phyloP scores from a whole-genome alignment of 2,329 filamentous ascomycete genomes.

The Paecilomyces variotii region DNA sequence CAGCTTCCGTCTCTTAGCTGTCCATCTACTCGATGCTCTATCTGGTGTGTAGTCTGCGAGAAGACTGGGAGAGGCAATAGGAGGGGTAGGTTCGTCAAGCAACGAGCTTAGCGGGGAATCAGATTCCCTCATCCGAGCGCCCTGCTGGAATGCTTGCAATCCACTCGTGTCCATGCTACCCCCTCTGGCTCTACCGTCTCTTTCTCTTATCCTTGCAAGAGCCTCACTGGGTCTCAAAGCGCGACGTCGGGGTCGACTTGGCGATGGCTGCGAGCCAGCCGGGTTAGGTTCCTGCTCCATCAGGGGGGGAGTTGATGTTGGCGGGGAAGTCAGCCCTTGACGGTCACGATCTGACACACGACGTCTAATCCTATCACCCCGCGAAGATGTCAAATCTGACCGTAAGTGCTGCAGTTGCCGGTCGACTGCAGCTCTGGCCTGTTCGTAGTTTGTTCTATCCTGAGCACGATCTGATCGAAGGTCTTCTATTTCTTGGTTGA shows the following conservation, averaged over 20 bases:
- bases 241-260: slow-evolving; percentile 14
- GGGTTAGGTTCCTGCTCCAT: slow-evolving; percentile 13
- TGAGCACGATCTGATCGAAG: slow-evolving; percentile 17
- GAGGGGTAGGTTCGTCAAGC: slow-evolving; percentile 18
- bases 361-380: slow-evolving; percentile 9
- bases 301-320: slow-evolving; percentile 6
- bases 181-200: slow-evolving; percentile 6
- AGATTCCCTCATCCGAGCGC: slow-evolving; percentile 11
- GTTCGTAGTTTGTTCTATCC: slow-evolving; percentile 18
- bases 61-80: slow-evolving; percentile 17
- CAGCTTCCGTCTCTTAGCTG: slow-evolving; percentile 61
- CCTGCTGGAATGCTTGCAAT: slow-evolving; percentile 7
- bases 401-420: slow-evolving; percentile 16
- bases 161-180: slow-evolving; percentile 4
- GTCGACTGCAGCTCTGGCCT: slow-evolving; percentile 17
- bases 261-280: slow-evolving; percentile 7
- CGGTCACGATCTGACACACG: slow-evolving; percentile 7
- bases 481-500: slow-evolving; percentile 33
- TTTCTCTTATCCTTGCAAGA: slow-evolving; percentile 9
- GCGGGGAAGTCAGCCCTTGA: slow-evolving; percentile 7
- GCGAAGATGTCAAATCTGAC: slow-evolving; percentile 5
- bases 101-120: slow-evolving; percentile 14
- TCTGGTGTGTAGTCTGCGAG: slow-evolving; percentile 18
- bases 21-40: slow-evolving; percentile 35
- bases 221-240: slow-evolving; percentile 18